These are phyloP conservation scores for Knoxdaviesia capensis DNA, from an alignment of 2,329 filamentous ascomycete genomes.

Conservation along the genomic window DNA sequence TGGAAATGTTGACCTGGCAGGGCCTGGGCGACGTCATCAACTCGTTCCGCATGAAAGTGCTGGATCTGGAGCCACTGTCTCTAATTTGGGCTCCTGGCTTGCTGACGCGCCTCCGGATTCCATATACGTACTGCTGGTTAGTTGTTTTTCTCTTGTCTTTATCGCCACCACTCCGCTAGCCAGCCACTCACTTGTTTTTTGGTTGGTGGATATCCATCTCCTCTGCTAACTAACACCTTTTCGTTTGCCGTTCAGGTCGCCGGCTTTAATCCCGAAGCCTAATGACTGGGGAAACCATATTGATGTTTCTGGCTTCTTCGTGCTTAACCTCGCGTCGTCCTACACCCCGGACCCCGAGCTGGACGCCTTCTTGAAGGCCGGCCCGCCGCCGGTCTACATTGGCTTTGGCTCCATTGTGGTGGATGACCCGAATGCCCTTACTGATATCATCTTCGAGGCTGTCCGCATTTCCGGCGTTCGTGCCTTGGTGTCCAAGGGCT, in stretches of 20 bases:
- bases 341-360: conserved; percentile 48
- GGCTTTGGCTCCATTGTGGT: conserved; percentile 73
- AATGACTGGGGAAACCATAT: conserved; percentile 56
- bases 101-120: conserved; percentile 53
- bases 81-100: conserved; percentile 69
- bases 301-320: conserved; percentile 57
- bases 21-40: conserved; percentile 84
- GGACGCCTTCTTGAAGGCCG: conserved; percentile 42
- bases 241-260: conserved; percentile 25
- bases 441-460: conserved; percentile 51
- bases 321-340: conserved; percentile 45
- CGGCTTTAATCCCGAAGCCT: conserved; percentile 58
- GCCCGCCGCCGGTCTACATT: conserved; percentile 59
- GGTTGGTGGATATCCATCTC: too few species aligned
- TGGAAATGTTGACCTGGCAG: conserved; percentile 89
- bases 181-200: neutral
- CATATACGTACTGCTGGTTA: conserved; percentile 78
- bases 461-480: conserved; percentile 46
- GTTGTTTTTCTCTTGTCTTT: conserved; percentile 3
- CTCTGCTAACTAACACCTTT: neutral
- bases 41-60: conserved; percentile 52
- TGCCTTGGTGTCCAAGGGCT: conserved; percentile 70
- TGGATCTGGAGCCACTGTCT: conserved; percentile 60
- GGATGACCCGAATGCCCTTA: conserved; percentile 53
- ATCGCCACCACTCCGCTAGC: neutral